A percentile compares a stretch with the other conserved stretches of the same genome.
These are phyloP conservation scores for Tylopilus cervinicoccineus DNA, from an alignment of 768 basidiomycete genomes.

Conservation along the genomic window DNA sequence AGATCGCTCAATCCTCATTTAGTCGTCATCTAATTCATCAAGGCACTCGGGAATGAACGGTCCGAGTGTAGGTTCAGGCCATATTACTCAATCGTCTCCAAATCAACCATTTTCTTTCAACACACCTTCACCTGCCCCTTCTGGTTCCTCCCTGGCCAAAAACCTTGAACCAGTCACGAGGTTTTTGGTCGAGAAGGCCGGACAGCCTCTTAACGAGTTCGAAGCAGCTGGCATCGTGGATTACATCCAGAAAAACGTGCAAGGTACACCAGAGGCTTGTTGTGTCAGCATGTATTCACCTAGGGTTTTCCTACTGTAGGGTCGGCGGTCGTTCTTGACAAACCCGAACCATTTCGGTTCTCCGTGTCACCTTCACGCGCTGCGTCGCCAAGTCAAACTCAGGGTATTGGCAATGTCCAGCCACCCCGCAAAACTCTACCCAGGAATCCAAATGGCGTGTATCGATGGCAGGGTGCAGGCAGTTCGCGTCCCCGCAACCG, in stretches of 20 bases:
- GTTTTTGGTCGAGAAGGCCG: constrained; percentile 46
- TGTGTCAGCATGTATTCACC: constrained; percentile 14
- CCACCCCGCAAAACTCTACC: constrained; percentile 51
- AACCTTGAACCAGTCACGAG: constrained; percentile 47
- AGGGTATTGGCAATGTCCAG: constrained; percentile 16
- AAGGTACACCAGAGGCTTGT: constrained; percentile 33
- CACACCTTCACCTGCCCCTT: constrained; percentile 11
- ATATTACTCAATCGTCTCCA: constrained; percentile 11
- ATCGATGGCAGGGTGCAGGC: constrained; percentile 73
- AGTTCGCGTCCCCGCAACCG: constrained; percentile 68
- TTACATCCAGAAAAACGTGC: constrained; percentile 49
- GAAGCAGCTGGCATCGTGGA: constrained; percentile 55
- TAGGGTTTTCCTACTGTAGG: constrained; percentile 13
- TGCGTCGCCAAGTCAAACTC: constrained; percentile 21
- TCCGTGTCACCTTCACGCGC: constrained; percentile 38
- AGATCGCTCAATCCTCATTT: constrained; percentile 23
- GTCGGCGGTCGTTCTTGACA: constrained; percentile 29
- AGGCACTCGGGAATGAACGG: constrained; percentile 15
- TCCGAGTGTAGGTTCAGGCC: constrained; percentile 10
- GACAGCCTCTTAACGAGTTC: constrained; percentile 44
- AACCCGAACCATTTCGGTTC: constrained; percentile 61
- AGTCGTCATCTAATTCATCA: constrained; percentile 20
- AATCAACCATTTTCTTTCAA: constrained; percentile 17
- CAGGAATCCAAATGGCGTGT: constrained; percentile 72
- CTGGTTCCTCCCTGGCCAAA: constrained; percentile 31